A percentile compares a stretch with the other conserved stretches of the same genome.
phyloP scores from a whole-genome alignment of 2,329 filamentous ascomycete species.

The Xylariaceae sp. region DNA sequence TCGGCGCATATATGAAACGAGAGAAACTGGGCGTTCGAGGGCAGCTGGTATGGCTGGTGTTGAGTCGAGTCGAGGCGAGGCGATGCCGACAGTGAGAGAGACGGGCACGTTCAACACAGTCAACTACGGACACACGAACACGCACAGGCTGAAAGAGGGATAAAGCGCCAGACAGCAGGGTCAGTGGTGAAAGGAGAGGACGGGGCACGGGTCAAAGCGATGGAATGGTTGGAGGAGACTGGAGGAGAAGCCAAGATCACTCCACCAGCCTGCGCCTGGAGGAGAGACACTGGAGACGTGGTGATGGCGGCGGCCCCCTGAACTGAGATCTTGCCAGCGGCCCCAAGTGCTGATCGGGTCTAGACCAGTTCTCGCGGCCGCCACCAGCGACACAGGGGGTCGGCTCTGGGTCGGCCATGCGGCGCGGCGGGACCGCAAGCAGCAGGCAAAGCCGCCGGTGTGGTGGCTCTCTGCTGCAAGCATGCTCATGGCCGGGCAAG shows the following conservation, averaged over 20 bases:
- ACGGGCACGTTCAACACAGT: no score
- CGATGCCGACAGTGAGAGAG: constrained; percentile 8
- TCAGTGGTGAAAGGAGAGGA: constrained; percentile 1
- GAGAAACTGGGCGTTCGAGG: no score
- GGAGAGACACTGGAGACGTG: constrained; percentile 1
- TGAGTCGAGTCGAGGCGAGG: constrained; percentile 2
- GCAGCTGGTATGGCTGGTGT: constrained; percentile 7
- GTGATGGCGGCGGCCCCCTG: constrained; percentile 6
- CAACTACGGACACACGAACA: not conserved
- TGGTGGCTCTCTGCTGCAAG: no score
- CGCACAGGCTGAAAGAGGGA: constrained; percentile 10
- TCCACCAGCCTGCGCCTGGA: constrained; percentile 1
- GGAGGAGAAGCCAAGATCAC: constrained; percentile 17
- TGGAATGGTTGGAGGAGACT: constrained; percentile 7
- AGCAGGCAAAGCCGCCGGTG: no score
- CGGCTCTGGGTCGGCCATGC: no score
- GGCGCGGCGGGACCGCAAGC: no score
- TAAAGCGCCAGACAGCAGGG: constrained; percentile 9
- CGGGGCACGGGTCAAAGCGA: constrained; percentile 1
- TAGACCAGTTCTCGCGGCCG: not conserved
- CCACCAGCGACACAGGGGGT: no score
- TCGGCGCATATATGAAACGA: constrained; percentile 20
- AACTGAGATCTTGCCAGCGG: not conserved
- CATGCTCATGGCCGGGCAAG: no score
- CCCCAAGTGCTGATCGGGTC: constrained; percentile 1